phyloP scores from a whole-genome alignment of 768 basidiomycete species.

The Suillus sp. region DNA sequence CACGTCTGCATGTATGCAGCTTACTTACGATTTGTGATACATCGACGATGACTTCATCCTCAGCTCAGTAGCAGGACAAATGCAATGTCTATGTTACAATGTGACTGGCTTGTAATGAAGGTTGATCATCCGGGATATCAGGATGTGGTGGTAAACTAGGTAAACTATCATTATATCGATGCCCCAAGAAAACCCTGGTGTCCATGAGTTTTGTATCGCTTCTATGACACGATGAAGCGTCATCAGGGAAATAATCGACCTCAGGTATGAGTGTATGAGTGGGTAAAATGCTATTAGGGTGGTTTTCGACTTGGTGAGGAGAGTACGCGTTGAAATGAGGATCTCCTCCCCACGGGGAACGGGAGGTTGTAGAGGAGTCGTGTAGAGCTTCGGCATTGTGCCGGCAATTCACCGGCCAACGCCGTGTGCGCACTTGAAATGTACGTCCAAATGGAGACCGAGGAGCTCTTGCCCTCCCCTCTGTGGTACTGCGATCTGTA shows the following conservation, averaged over 20 bases:
- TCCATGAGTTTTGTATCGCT: background rate
- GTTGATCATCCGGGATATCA: conserved; percentile 12
- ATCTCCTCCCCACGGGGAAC: background rate
- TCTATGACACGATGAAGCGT: background rate
- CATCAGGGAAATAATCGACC: background rate
- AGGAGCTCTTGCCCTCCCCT: conserved; percentile 9
- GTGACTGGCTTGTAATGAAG: conserved; percentile 12
- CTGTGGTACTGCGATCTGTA: conserved; percentile 25
- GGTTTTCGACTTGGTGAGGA: conserved; percentile 12
- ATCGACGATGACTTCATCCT: background rate
- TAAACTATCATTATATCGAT: conserved; percentile 16
- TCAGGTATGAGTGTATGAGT: background rate
- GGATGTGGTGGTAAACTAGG: conserved; percentile 5
- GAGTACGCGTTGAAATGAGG: background rate
- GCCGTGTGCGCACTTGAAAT: conserved; percentile 10
- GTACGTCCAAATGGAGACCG: conserved; percentile 7
- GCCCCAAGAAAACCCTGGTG: conserved; percentile 8
- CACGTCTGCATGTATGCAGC: too few species aligned
- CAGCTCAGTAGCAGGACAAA: background rate
- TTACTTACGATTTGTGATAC: background rate
- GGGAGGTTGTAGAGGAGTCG: conserved; percentile 9
- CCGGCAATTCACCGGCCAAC: conserved; percentile 1
- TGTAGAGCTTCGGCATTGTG: background rate
- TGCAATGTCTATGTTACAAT: conserved; percentile 11
- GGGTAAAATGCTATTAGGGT: conserved; percentile 1